Evolutionary conservation across 2,329 filamentous ascomycete species (phyloP).

Genomic region (Alternaria atra): DNA sequence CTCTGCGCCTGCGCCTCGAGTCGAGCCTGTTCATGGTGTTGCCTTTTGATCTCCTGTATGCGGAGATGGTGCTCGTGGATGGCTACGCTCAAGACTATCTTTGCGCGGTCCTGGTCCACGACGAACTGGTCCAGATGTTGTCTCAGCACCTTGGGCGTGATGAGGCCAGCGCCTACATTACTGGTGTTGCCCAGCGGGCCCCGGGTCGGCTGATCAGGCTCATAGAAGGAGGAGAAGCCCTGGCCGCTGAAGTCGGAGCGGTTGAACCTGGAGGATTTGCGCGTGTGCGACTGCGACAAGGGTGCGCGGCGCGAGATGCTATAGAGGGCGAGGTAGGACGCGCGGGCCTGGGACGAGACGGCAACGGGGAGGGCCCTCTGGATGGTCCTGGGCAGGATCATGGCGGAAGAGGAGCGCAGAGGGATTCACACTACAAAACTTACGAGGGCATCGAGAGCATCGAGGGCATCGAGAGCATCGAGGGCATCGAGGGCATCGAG

Average conservation of each 20-base stretch:
- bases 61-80: conserved; percentile 98
- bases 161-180: conserved; percentile 64
- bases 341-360: conserved; percentile 52
- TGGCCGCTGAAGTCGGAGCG: conserved; percentile 70
- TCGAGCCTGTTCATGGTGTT: conserved; percentile 82
- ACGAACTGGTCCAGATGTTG: conserved; percentile 94
- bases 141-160: conserved; percentile 76
- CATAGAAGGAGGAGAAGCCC: conserved; percentile 70
- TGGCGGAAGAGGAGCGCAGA: conserved; percentile 16
- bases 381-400: conserved; percentile 36
- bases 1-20: conserved; percentile 74
- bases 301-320: conserved; percentile 34
- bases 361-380: conserved; percentile 35
- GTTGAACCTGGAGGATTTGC: conserved; percentile 58
- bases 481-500: conserved; percentile 2
- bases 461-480: neutral
- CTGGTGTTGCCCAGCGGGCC: conserved; percentile 70
- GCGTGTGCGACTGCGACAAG: conserved; percentile 34
- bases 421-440: conserved; percentile 7
- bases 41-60: conserved; percentile 76
- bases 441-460: neutral
- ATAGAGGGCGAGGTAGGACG: conserved; percentile 52
- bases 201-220: conserved; percentile 67
- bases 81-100: conserved; percentile 90
- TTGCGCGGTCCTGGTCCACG: conserved; percentile 91